Conservation (phyloP, 2,329 filamentous ascomycete genomes). For the Proliferodiscus dingleyae region DNA sequence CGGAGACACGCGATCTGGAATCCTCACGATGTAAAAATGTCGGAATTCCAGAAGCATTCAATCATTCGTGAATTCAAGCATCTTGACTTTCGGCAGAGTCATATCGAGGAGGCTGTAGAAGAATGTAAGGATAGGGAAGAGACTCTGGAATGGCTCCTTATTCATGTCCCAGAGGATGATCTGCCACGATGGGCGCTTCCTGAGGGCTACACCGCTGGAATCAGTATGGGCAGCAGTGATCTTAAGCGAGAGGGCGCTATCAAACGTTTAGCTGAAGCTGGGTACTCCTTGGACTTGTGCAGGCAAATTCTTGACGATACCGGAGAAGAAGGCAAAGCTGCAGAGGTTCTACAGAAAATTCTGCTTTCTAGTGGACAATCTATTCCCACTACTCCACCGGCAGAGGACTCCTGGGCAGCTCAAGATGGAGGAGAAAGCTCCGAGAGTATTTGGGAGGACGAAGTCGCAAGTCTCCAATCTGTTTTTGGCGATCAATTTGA, state of each 20-base stretch:
- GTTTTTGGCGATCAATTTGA: constrained; percentile 76
- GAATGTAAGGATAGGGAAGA: constrained; percentile 91
- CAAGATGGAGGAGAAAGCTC: constrained; percentile 45
- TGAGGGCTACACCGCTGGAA: constrained; percentile 84
- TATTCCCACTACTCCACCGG: constrained; percentile 30
- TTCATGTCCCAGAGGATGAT: constrained; percentile 96
- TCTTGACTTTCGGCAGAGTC: constrained; percentile 84
- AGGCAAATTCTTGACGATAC: constrained; percentile 68
- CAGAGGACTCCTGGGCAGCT: constrained; percentile 34
- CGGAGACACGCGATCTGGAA: constrained; percentile 83
- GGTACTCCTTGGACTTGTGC: constrained; percentile 82
- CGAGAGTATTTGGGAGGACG: constrained; percentile 74
- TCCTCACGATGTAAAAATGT: constrained; percentile 65
- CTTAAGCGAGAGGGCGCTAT: constrained; percentile 76
- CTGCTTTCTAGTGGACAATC: constrained; percentile 49
- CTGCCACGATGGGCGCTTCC: constrained; percentile 89
- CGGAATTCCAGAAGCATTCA: constrained; percentile 47
- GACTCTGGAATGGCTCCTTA: constrained; percentile 89
- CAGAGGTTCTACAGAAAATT: constrained; percentile 71
- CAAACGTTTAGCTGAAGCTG: constrained; percentile 73
- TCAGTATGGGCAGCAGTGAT: constrained; percentile 79
- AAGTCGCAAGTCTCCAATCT: constrained; percentile 76
- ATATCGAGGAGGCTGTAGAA: constrained; percentile 80
- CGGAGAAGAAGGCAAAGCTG: constrained; percentile 68
- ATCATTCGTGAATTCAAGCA: constrained; percentile 69